These are phyloP conservation scores for Limonium bicolor DNA, from an alignment of 148 eudicot genomes.

Conservation along the genomic window DNA sequence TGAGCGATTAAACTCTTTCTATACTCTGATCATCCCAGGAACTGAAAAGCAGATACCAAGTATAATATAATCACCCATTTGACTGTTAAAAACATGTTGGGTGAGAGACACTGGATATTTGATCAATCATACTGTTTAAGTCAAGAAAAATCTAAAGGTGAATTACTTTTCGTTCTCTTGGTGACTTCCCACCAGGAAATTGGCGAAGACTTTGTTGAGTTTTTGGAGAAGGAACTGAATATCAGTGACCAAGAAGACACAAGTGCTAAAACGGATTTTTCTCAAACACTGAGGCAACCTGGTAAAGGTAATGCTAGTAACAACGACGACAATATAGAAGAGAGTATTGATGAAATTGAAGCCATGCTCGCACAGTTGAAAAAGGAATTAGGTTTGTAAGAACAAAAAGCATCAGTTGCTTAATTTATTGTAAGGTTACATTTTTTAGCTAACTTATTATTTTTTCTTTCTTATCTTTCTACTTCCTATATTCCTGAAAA, in stretches of 20 bases:
- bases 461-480: too few species aligned
- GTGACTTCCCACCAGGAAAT: slow-evolving; percentile 78
- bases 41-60: too few species aligned
- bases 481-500: too few species aligned
- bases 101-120: too few species aligned
- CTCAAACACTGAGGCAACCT: slow-evolving; percentile 13
- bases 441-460: too few species aligned
- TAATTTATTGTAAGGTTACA: too few species aligned
- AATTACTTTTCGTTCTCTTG: neutral
- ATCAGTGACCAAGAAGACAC: slow-evolving; percentile 32
- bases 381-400: slow-evolving; percentile 66
- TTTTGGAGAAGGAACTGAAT: slow-evolving; percentile 89
- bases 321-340: slow-evolving; percentile 33
- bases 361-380: slow-evolving; percentile 80
- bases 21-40: too few species aligned
- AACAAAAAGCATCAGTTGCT: too few species aligned
- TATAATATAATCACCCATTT: too few species aligned
- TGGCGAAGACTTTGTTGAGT: slow-evolving; percentile 96
- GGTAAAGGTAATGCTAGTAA: slow-evolving; percentile 10
- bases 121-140: neutral
- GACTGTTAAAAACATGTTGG: too few species aligned
- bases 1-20: slow-evolving; percentile 15
- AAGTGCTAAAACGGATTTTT: slow-evolving; percentile 11
- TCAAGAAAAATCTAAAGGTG: neutral
- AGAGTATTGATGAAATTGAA: slow-evolving; percentile 73